Percentiles rank a stretch among this genome's conserved stretches.
Evolutionary conservation across 1,139 yeast genomes (phyloP).

Genomic region (Suhomyces ambrosiae): DNA sequence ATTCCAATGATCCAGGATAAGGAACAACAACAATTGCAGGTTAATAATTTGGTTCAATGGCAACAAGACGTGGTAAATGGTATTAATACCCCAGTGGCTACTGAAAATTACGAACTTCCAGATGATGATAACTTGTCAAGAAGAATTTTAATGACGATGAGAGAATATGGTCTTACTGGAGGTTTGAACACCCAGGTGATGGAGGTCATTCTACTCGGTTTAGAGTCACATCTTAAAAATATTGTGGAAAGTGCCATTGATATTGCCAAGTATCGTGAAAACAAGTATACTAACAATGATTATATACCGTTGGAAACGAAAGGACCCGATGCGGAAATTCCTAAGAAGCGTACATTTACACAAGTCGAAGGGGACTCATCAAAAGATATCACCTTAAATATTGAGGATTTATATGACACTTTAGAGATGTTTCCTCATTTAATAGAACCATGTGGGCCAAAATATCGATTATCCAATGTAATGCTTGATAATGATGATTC

Average conservation of each 20-base stretch:
- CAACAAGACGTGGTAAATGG: slow-evolving; percentile 92
- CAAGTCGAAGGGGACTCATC: slow-evolving; percentile 17
- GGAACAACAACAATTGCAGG: slow-evolving; percentile 51
- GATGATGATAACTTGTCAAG: slow-evolving; percentile 71
- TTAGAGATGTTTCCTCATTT: slow-evolving; percentile 66
- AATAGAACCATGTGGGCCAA: slow-evolving; percentile 68
- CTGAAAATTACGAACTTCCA: slow-evolving; percentile 81
- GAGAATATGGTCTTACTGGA: slow-evolving; percentile 92
- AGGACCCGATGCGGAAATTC: slow-evolving; percentile 1
- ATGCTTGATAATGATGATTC: slow-evolving; percentile 61
- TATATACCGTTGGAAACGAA: slow-evolving; percentile 27
- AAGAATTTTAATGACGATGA: slow-evolving; percentile 77
- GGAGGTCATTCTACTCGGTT: slow-evolving; percentile 75
- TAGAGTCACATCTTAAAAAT: slow-evolving; percentile 76
- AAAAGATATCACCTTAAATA: slow-evolving; percentile 49
- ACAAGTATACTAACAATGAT: slow-evolving; percentile 53
- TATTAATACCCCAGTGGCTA: slow-evolving; percentile 79
- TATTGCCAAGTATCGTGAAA: slow-evolving; percentile 60
- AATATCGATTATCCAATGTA: slow-evolving; percentile 51
- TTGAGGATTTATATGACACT: slow-evolving; percentile 68
- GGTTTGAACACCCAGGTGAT: slow-evolving; percentile 71
- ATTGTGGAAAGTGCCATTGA: slow-evolving; percentile 78
- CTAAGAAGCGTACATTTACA: slow-evolving; percentile 23
- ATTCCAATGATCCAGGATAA: slow-evolving; percentile 77
- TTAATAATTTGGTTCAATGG: slow-evolving; percentile 74